Base-by-base conservation (phyloP, 2,329 filamentous ascomycete species). In the Hypoxylon sp. region DNA sequence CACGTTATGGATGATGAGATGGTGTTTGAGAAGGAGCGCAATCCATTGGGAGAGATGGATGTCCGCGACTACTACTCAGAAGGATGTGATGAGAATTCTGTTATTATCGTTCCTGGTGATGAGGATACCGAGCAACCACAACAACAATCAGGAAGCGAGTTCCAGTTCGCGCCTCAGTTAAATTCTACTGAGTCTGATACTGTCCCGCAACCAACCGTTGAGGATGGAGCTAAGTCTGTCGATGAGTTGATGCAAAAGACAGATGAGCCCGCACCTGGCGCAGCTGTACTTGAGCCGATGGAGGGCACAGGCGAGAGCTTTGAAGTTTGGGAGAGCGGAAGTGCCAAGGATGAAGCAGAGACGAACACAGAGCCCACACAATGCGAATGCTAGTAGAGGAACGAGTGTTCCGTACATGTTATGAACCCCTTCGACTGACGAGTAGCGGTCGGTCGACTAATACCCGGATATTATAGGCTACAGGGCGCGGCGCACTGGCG, bases 291-390 rank as follows among this genome's bases (percentile, higher is more conserved):
- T 13, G 78, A 85, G 60, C 84, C 86, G 0, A 82, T 90, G 4
- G 86, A 90, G 58, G 88, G 86, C 50, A 85, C 86, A 0, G 87
- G 84, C 43, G 86, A 89, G 72, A 84, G 80, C 75, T 88, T 92
- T 73, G 89, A 91, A 73, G 83, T 93, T 14, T 92, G 90, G 90
- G 90, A 92, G 78, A 92, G 89, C 75, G 85, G 84, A 25, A 91
- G 89, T 77, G 85, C 86, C 25, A 87, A 88, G 70, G 90, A 88
- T 51, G 89, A 87, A 61, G 74, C 78, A 1, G 84, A 85, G 63
- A 60, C 66, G 9, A 45, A n/a, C 50, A 57, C 71, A 0, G 74
- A 70, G 51, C 49, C 50, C 4, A 30, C 66, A 14, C 53, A 50
- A 53, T 77, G 75, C 70, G 77, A 65, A 74, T 60, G 41, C 38